Evolutionary conservation across 139 green algal species (phyloP).

Genomic region (Closterium sp.): DNA sequence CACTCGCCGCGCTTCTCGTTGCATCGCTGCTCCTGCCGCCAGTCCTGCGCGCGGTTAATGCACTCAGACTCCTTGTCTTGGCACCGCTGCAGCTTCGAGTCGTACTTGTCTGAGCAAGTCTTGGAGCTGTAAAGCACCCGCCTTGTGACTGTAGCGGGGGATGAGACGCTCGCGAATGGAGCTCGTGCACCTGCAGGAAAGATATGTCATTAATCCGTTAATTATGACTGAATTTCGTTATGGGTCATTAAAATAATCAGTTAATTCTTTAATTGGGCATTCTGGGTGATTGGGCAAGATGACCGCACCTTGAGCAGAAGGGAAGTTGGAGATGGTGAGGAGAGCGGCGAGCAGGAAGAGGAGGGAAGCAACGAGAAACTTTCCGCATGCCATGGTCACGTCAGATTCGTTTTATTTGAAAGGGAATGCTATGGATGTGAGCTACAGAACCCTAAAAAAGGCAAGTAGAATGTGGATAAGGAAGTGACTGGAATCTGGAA

Average conservation of each 20-base stretch:
- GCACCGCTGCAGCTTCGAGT: neutral
- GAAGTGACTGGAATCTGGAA: neutral
- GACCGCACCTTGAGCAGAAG: neutral
- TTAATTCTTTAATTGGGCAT: neutral
- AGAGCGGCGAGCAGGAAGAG: neutral
- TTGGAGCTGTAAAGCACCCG: neutral
- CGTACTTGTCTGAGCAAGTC: neutral
- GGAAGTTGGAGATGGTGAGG: neutral
- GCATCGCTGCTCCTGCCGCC: neutral
- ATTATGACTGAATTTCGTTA: neutral
- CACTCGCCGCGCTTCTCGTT: neutral
- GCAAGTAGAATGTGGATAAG: neutral
- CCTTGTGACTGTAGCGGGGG: neutral
- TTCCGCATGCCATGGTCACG: neutral
- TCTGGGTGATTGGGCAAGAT: neutral
- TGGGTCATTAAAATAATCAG: neutral
- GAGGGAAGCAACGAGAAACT: neutral
- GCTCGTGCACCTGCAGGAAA: neutral
- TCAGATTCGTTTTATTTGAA: neutral
- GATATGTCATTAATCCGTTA: neutral
- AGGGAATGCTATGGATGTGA: neutral
- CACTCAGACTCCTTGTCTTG: neutral
- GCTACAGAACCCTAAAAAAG: neutral
- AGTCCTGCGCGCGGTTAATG: neutral
- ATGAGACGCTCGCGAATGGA: neutral